A percentile compares a stretch with the other conserved stretches of the same genome.
These are phyloP conservation scores for Talaromyces sp. DNA, from an alignment of 2,329 filamentous ascomycete genomes.

Conservation along the genomic window DNA sequence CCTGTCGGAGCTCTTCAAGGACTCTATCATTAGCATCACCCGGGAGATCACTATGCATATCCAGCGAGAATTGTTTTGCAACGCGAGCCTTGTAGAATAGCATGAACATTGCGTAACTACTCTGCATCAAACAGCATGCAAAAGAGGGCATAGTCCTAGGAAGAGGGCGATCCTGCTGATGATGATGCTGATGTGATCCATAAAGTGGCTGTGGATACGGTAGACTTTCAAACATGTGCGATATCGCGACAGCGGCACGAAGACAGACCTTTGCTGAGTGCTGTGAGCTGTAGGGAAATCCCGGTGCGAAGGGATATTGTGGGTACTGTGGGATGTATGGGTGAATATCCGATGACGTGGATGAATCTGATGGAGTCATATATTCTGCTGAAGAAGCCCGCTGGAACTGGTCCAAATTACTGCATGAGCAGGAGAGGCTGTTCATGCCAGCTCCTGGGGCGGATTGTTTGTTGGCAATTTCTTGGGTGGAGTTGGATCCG, in stretches of 20 bases:
- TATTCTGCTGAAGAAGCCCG: constrained; percentile 33
- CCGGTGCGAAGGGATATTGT: constrained; percentile 35
- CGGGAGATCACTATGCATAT: constrained; percentile 23
- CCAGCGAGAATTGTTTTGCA: constrained; percentile 35
- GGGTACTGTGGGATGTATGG: constrained; percentile 31
- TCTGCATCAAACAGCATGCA: constrained; percentile 52
- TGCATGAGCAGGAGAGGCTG: constrained; percentile 37
- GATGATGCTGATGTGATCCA: constrained; percentile 22
- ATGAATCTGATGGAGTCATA: constrained; percentile 37
- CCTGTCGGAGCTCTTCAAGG: constrained; percentile 40
- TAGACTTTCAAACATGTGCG: constrained; percentile 44
- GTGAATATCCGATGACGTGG: constrained; percentile 34
- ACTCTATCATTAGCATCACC: constrained; percentile 34
- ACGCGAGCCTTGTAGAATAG: constrained; percentile 47
- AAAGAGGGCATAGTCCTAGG: constrained; percentile 52
- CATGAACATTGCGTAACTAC: constrained; percentile 52
- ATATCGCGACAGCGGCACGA: constrained; percentile 43
- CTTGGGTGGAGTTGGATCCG: constrained; percentile 11
- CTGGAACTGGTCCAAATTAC: constrained; percentile 34
- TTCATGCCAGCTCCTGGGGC: constrained; percentile 25
- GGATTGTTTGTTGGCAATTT: constrained; percentile 13
- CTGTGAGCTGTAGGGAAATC: constrained; percentile 46
- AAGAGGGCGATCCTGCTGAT: constrained; percentile 16
- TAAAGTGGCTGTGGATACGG: constrained; percentile 40
- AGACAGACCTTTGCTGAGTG: constrained; percentile 48